Percentiles rank a stretch among this genome's conserved stretches.
Conservation (phyloP, 179 eudicot species). For the Beta corolliflora region DNA sequence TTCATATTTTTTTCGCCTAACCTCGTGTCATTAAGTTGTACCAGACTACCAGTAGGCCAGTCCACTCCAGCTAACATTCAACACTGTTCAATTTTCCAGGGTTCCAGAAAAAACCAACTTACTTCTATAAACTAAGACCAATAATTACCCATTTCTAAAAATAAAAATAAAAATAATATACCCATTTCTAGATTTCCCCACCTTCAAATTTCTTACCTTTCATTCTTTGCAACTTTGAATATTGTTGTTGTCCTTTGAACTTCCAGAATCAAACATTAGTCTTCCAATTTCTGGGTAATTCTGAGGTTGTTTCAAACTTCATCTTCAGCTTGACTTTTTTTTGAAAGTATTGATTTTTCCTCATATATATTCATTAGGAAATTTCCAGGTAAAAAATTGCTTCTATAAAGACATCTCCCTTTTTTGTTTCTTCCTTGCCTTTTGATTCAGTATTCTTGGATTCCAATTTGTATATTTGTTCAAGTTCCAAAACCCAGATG, state of each 20-base stretch:
- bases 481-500: slow-evolving; percentile 15
- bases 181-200: neutral
- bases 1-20: neutral
- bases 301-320: neutral
- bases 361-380: slow-evolving; percentile 10
- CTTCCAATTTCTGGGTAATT: slow-evolving; percentile 1
- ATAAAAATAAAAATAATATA: neutral
- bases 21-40: neutral
- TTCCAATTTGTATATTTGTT: slow-evolving; percentile 15
- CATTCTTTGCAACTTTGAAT: slow-evolving; percentile 6
- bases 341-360: neutral
- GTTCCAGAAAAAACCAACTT: slow-evolving; percentile 15
- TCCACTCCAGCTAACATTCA: slow-evolving; percentile 15
- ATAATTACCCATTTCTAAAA: neutral
- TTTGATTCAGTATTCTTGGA: slow-evolving; percentile 20
- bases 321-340: slow-evolving; percentile 12
- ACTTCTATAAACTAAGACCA: neutral
- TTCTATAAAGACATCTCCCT: neutral
- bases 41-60: neutral
- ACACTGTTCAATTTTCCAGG: slow-evolving; percentile 7
- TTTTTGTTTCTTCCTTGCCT: neutral
- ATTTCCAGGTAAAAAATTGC: slow-evolving; percentile 29
- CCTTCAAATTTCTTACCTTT: slow-evolving; percentile 3
- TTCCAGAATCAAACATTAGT: slow-evolving; percentile 10
- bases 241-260: slow-evolving; percentile 12